These are phyloP conservation scores for Irineochytrium annulatum DNA, from an alignment of 192 early-diverging fungal genomes.

Conservation along the genomic window DNA sequence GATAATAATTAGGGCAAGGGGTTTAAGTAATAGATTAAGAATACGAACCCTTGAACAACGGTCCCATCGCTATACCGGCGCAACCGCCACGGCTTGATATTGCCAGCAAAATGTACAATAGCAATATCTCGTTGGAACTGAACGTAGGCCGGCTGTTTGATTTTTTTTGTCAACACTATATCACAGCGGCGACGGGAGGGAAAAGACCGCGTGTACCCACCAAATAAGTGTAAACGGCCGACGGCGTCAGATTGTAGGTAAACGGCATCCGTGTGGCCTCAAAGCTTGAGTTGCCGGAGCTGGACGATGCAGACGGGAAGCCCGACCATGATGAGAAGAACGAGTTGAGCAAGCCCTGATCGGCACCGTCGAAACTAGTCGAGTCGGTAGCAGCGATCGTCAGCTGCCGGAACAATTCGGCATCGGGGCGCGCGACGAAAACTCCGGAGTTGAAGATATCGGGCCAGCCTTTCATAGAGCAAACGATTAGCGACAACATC, in stretches of 20 bases:
- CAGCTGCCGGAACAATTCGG: conserved; percentile 47
- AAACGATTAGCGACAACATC: conserved; percentile 81
- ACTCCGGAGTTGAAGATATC: conserved; percentile 98
- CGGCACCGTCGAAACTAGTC: conserved; percentile 87
- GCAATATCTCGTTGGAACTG: conserved; percentile 68
- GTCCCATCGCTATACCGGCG: conserved; percentile 46
- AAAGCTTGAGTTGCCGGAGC: neutral
- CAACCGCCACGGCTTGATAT: conserved; percentile 85
- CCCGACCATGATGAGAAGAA: conserved; percentile 78
- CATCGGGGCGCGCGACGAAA: conserved; percentile 66
- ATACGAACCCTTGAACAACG: conserved; percentile 16
- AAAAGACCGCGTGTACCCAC: neutral
- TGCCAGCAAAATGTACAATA: conserved; percentile 88
- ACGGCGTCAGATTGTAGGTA: conserved; percentile 83
- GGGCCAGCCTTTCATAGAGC: no score
- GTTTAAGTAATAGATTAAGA: neutral
- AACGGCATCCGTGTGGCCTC: conserved; percentile 71
- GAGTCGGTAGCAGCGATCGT: conserved; percentile 47
- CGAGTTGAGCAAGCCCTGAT: conserved; percentile 89
- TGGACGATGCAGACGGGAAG: conserved; percentile 9
- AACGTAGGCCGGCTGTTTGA: conserved; percentile 63
- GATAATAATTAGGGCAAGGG: neutral
- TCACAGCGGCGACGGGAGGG: conserved; percentile 44
- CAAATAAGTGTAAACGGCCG: conserved; percentile 71
- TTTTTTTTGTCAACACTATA: conserved; percentile 8